These are phyloP conservation scores for Pseudozyma hubeiensis DNA, from an alignment of 1,284 basidiomycete species.

Conservation along the genomic window DNA sequence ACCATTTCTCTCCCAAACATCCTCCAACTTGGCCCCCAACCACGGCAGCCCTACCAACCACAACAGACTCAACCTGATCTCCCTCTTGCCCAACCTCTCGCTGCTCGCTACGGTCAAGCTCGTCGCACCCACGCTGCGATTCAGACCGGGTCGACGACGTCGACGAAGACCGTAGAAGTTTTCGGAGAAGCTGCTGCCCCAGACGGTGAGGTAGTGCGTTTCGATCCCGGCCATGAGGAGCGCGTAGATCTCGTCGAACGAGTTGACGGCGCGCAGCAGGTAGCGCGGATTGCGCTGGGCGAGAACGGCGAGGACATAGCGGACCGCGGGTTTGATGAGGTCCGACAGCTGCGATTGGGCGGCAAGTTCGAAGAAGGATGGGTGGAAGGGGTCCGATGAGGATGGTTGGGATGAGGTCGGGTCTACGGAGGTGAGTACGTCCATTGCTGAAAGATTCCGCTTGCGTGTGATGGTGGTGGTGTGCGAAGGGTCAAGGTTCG, in stretches of 20 bases:
- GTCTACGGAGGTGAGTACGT: conserved; percentile 55
- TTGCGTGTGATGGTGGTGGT: too few relatives aligned
- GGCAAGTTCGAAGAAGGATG: conserved; percentile 93
- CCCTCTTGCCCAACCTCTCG: conserved; percentile 45
- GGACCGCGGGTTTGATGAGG: conserved; percentile 91
- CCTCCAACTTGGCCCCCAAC: conserved; percentile 85
- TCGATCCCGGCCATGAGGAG: conserved; percentile 88
- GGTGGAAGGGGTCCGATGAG: conserved; percentile 73
- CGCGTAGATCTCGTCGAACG: conserved; percentile 96
- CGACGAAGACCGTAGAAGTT: conserved; percentile 91
- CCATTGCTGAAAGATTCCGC: conserved; percentile 32
- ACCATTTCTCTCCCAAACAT: conserved; percentile 89
- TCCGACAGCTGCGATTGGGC: conserved; percentile 94
- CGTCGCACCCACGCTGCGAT: conserved; percentile 7
- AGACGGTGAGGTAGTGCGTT: conserved; percentile 85
- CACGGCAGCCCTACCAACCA: conserved; percentile 87
- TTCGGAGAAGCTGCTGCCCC: conserved; percentile 86
- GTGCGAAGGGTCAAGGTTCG: neutral
- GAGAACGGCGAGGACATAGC: conserved; percentile 91
- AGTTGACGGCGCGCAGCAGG: conserved; percentile 88
- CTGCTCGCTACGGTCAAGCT: conserved; percentile 11
- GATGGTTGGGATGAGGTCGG: conserved; percentile 51
- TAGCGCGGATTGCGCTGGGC: conserved; percentile 95
- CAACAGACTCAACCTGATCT: conserved; percentile 40
- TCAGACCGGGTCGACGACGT: conserved; percentile 75